These are phyloP conservation scores for Podila epicladia DNA, from an alignment of 192 early-diverging fungal genomes.

Conservation along the genomic window DNA sequence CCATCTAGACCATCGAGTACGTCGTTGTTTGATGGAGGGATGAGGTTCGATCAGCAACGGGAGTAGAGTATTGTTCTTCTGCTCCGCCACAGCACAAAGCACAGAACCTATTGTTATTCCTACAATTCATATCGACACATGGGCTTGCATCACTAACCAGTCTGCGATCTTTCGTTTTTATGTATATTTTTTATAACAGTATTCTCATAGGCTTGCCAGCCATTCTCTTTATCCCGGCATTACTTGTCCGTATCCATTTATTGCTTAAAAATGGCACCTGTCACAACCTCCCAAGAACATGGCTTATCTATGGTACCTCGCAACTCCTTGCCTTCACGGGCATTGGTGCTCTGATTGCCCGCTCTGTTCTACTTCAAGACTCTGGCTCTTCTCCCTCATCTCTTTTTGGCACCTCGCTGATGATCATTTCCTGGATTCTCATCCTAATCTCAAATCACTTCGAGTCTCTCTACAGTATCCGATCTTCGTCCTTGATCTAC, in stretches of 20 bases:
- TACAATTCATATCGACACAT: neutral
- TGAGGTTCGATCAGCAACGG: no score
- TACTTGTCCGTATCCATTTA: neutral
- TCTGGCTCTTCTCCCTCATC: conserved; percentile 14
- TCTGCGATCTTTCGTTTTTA: neutral
- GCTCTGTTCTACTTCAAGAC: conserved; percentile 4
- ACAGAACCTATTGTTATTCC: no score
- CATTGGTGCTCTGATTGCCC: conserved; percentile 2
- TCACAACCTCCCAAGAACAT: conserved; percentile 21
- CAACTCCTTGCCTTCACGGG: conserved; percentile 21
- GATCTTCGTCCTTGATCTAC: conserved; percentile 18
- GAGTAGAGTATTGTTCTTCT: no score
- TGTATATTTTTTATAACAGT: conserved; percentile 2
- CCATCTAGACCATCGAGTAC: no score
- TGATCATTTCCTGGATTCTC: conserved; percentile 22
- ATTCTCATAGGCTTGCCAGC: conserved; percentile 23
- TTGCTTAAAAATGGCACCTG: conserved; percentile 1
- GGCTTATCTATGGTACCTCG: conserved; percentile 19
- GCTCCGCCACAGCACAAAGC: no score
- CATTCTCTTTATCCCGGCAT: conserved; percentile 9
- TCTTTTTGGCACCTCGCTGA: conserved; percentile 6
- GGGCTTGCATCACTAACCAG: neutral
- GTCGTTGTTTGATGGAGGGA: no score
- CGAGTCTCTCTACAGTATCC: conserved; percentile 15
- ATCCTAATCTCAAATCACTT: conserved; percentile 12